A percentile compares a stretch with the other conserved stretches of the same genome.
Conservation (phyloP, 345 rosid genomes). For the Eucalyptus marginata region DNA sequence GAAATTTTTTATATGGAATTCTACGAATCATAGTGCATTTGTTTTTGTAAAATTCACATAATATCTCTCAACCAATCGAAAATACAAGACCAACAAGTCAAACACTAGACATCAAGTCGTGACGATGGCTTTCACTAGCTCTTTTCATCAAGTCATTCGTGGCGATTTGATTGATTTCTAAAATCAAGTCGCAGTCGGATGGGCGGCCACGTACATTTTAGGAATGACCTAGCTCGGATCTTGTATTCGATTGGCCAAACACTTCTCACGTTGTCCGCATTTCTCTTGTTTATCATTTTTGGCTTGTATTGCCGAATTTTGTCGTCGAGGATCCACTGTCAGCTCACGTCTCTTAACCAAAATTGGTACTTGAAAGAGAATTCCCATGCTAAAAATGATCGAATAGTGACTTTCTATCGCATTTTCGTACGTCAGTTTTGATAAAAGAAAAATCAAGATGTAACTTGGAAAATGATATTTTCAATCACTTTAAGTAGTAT, state of each 20-base stretch:
- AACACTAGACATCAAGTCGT: neutral
- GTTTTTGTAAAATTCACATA: neutral
- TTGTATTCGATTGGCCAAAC: neutral
- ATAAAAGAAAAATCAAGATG: too few relatives aligned
- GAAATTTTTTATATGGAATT: neutral
- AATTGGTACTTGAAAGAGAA: neutral
- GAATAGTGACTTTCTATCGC: too few relatives aligned
- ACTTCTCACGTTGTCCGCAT: neutral
- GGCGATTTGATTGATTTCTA: too few relatives aligned
- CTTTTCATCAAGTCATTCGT: neutral
- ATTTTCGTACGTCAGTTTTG: too few relatives aligned
- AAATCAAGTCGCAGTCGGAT: neutral
- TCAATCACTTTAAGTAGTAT: neutral
- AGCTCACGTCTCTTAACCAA: neutral
- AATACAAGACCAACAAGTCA: fast-evolving
- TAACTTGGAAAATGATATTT: too few relatives aligned
- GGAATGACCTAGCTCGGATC: neutral
- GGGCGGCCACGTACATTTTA: neutral
- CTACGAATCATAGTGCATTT: neutral
- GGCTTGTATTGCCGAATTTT: neutral
- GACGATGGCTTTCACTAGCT: neutral
- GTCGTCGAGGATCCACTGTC: neutral
- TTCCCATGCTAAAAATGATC: neutral
- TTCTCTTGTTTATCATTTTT: neutral
- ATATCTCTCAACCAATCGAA: too few relatives aligned